Base-by-base conservation (phyloP, 495 filamentous ascomycete genomes). In the Margaritispora aquatica region DNA sequence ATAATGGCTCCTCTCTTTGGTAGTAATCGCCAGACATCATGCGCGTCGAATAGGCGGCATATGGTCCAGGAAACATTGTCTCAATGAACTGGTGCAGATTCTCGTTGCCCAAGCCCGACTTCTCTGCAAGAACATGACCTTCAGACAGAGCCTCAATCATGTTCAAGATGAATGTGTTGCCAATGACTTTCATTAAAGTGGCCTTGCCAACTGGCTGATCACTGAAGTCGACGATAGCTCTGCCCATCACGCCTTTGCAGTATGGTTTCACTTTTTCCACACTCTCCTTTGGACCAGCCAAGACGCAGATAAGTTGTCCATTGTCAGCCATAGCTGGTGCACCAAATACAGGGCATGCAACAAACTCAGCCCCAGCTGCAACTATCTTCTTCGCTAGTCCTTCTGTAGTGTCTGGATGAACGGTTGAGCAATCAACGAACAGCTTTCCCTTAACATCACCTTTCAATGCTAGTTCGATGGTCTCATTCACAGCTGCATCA, bases 351-450 rank as follows among this genome's bases (percentile, higher is more conserved):
- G 91, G 90, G 58, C 84, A 88, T 8, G 88, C 85, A 26, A 95
- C 82, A 71, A 95, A 94, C 38, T 84, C 73, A 22, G 80, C 90
- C 8, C 86, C 87, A 22, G 78, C 78, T 1, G 68, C 77, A 1
- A 70, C 62, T 54, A 88, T 75, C 2, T 70, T 72, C 57, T 80
- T 73, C 46, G 85, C 83, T 4, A 88, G 64, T 48, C 71, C 73
- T 44, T 87, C 79, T 2, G 90, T 88, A 23, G 88, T 94, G 44
- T 92, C 86, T 0, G 92, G 91, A 70, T 92, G 86, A 34, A 97
- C 84, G 47, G 92, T 97, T 1, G 88, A 93, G 77, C 87, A 92
- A 64, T 96, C 91, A 36, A 96, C 75, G 58, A 96, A 82, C 19
- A 90, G 73, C 71, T 91, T 92, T 34, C 83, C 85, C 17, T 74